Base-by-base conservation (phyloP, 345 rosid genomes). In the Erucastrum elatum region DNA sequence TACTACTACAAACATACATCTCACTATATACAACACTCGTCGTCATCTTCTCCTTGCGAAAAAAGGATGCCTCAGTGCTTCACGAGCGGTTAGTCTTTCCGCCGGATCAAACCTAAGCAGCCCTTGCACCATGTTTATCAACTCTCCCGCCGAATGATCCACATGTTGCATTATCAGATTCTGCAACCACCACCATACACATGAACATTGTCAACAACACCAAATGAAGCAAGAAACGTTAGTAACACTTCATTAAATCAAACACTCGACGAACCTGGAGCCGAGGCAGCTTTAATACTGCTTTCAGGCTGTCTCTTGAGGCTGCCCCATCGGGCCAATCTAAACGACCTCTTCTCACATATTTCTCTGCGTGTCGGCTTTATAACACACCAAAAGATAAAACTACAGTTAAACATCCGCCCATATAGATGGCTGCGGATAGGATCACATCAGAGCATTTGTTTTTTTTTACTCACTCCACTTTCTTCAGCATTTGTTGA, bases 321-420 rank as follows among this genome's bases (percentile, higher is more conserved):
- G 90, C 31, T 12, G 97, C 91, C 64, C 98, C 97, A 75, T 87
- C 97, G 5, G 98, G 98, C 98, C 98, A 93, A 75, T 91, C 92
- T 67, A 93, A 72, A 44, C 91, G 82, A 79, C 95, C 97, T 79
- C 94, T 90, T 82, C 95, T 87, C 30, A 91, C 84, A 72, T 91
- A 90, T 68, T 93, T 93, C 71, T 90, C 98, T 0, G 88, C 88
- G 75, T 88, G 92, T 8, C 92, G 98, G 15, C 98, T 91, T 78
- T 66, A 44, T 78, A 44, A 71, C 68, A 76, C 11, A 62, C 17
- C 67, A 27, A 64, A 16, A 25, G 3, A 78, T 34, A 51, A 53
- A 49, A 64, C 8, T 53, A 33, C 15, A 59, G 72, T 78, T 74
- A 29, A 35, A 53, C 21, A 35, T 30, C 51, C 1, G 12, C 10